These are phyloP conservation scores for Botrytis medusae DNA, from an alignment of 2,329 filamentous ascomycete species.

Conservation along the genomic window DNA sequence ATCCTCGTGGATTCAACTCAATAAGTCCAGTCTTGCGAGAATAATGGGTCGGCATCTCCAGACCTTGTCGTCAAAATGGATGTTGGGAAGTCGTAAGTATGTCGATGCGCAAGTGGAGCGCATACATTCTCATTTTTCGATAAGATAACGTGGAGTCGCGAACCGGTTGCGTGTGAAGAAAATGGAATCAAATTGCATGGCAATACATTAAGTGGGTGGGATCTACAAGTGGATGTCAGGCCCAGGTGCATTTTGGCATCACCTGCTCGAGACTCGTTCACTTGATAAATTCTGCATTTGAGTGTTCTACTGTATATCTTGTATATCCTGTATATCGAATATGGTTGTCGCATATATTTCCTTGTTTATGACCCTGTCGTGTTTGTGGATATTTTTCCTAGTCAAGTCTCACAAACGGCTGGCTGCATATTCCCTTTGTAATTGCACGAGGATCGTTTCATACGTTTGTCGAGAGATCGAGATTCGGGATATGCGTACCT, in stretches of 20 bases:
- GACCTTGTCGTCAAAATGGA: not conserved
- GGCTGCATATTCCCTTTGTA: conserved; percentile 9
- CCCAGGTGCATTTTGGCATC: not conserved
- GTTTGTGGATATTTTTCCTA: not conserved
- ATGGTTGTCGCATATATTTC: not conserved
- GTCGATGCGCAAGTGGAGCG: not conserved
- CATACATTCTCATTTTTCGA: not conserved
- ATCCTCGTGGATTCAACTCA: not conserved
- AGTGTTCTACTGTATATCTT: not conserved
- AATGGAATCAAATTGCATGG: not conserved
- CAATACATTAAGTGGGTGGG: not conserved
- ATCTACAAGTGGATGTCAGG: not conserved
- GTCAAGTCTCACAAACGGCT: conserved; percentile 8
- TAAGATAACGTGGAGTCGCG: not conserved
- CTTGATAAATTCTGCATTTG: not conserved
- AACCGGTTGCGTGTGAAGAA: not conserved
- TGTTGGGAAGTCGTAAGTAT: not conserved
- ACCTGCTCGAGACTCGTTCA: not conserved
- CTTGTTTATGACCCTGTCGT: conserved; percentile 5
- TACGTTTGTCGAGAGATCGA: not conserved
- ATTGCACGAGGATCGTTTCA: not conserved
- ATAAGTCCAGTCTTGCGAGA: conserved; percentile 15
- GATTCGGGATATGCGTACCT: not conserved
- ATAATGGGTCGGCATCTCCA: not conserved
- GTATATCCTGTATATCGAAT: not conserved